phyloP scores from a whole-genome alignment of 2,329 filamentous ascomycete genomes.

The Alternaria longipes region DNA sequence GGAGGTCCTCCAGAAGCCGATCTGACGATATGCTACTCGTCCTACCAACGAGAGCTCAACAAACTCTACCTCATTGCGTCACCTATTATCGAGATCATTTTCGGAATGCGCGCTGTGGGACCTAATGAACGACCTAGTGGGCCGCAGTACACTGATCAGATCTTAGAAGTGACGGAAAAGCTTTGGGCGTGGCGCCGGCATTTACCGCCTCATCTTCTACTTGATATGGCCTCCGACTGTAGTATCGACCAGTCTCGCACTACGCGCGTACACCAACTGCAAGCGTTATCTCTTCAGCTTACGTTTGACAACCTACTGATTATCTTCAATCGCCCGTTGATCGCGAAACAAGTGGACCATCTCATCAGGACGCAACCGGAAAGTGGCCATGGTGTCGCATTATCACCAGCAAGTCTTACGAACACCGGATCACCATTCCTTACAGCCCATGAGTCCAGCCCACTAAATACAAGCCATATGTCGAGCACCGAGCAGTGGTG shows the following conservation, averaged over 20 bases:
- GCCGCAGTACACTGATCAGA: conserved; percentile 24
- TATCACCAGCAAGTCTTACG: conserved; percentile 11
- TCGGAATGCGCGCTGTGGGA: conserved; percentile 24
- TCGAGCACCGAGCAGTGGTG: too few relatives aligned
- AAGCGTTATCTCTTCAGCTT: too few relatives aligned
- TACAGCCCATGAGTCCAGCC: too few relatives aligned
- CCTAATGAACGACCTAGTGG: conserved; percentile 12
- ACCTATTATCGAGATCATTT: conserved; percentile 18
- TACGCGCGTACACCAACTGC: too few relatives aligned
- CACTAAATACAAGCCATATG: too few relatives aligned
- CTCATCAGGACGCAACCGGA: conserved; percentile 29
- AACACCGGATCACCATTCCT: conserved; percentile 4
- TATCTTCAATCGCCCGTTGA: too few relatives aligned
- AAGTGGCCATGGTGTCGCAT: conserved; percentile 1
- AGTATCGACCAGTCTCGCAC: too few relatives aligned
- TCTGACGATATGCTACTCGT: conserved; percentile 19
- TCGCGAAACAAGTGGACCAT: conserved; percentile 39
- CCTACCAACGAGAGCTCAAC: conserved; percentile 27
- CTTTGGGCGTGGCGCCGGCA: conserved; percentile 34
- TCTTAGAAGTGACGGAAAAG: conserved; percentile 27
- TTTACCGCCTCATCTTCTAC: conserved; percentile 34
- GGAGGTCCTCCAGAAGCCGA: background rate
- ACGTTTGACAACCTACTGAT: too few relatives aligned
- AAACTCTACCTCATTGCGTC: too few relatives aligned
- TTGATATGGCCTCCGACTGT: too few relatives aligned